Evolutionary conservation across 495 filamentous ascomycete genomes (phyloP), one percentile per base, ranked within the genome.

Genomic region (Xeromyces bisporus): DNA sequence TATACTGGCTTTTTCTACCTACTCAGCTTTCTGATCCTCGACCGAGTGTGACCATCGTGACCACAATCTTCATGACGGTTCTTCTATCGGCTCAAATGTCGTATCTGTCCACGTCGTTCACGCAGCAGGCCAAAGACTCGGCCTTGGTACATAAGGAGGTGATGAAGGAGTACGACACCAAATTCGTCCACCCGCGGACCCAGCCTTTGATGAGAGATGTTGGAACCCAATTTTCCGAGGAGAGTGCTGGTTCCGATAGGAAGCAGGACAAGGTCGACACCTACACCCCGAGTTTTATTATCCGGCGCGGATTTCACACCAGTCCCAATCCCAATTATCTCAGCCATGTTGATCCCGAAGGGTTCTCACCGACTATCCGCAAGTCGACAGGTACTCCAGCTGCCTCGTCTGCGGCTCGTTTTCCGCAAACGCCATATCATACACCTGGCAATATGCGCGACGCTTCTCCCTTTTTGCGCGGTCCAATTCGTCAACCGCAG

Each of bases 81-180:
- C 55, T 94, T 5, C 58, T 97, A 6, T 85, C 86, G 1, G 59
- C 64, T 4, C 87, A 94, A 52, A 66, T 94, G 34, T 60, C 69
- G 9, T 62, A 78, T 12, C 59, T 93, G 17, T 72, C 74, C 18
- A 58, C 60, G 1, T 69, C 60, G 13, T 93, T 84, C 52, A 67
- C 68, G 3, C 86, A 86, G 46, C 85, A 96, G 43, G 66, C 71
- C 26, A 92, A 86, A 45, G 89, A 97, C 50, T 66, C 69, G 1
- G 64, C 73, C 0, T 56, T 96, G 16, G 79, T 96, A 31, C 79
- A 89, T 31, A 85, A 78, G 39, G 82, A 93, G 51, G 86, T 97
- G 5, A 56, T 94, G 58, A 73, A 83, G 47, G 89, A 97, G 56
- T 97, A 97, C 53, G 82, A 97, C 51, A 79, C 72, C 28, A 96